Percentiles rank a stretch among this genome's conserved stretches.
phyloP scores from a whole-genome alignment of 192 early-diverging fungal genomes.

The Linnemannia hyalina region DNA sequence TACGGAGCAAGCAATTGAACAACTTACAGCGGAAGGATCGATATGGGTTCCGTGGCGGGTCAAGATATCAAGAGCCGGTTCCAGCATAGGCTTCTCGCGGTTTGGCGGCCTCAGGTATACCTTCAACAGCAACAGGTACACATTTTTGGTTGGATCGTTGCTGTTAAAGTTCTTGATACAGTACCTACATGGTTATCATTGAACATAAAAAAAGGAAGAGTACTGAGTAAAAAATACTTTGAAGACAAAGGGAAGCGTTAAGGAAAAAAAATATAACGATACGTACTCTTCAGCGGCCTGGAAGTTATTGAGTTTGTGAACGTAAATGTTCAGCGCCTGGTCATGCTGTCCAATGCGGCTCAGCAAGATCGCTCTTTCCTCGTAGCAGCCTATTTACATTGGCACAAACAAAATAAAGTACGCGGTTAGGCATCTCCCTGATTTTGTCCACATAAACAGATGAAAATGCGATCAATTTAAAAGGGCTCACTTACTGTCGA shows the following conservation, averaged over 20 bases:
- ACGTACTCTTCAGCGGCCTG: conserved; percentile 75
- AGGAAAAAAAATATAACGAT: not conserved
- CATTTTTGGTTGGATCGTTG: conserved; percentile 62
- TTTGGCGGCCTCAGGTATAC: conserved; percentile 69
- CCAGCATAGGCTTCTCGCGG: conserved; percentile 62
- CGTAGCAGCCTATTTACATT: conserved; percentile 70
- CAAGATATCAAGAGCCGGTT: conserved; percentile 71
- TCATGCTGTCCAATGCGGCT: conserved; percentile 88
- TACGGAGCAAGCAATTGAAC: not conserved
- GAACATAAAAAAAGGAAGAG: not conserved
- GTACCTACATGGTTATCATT: conserved; percentile 59
- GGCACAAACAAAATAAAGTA: not conserved
- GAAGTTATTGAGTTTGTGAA: conserved; percentile 82
- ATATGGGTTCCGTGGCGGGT: conserved; percentile 77
- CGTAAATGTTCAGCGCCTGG: conserved; percentile 86
- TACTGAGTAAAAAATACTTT: conserved; percentile 8
- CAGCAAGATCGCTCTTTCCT: conserved; percentile 86
- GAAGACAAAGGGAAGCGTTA: too few relatives aligned
- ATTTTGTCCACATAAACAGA: not conserved
- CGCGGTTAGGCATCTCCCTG: not conserved
- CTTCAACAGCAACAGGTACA: conserved; percentile 75
- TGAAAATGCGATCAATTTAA: too few relatives aligned
- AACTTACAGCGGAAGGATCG: conserved; percentile 64
- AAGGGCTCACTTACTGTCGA: conserved; percentile 64
- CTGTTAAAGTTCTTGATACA: conserved; percentile 70